phyloP scores from a whole-genome alignment of 495 filamentous ascomycete genomes.

The Hypoxylon lenormandii region DNA sequence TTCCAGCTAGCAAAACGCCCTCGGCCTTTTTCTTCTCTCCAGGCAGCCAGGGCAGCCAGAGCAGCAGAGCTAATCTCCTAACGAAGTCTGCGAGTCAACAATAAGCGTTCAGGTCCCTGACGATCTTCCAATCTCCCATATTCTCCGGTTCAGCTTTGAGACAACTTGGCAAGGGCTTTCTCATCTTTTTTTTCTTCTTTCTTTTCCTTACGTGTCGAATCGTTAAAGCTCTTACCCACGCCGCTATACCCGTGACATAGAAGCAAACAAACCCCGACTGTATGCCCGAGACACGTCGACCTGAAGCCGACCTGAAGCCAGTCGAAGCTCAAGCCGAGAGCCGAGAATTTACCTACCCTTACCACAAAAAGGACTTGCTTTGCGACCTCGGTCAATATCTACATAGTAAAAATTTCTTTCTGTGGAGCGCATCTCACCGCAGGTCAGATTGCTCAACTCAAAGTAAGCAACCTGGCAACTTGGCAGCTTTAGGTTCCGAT shows the following conservation, averaged over 20 bases:
- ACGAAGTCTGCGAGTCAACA: not conserved
- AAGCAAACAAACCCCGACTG: too few species aligned
- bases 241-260: too few species aligned
- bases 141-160: not conserved
- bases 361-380: too few species aligned
- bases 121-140: not conserved
- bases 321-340: too few species aligned
- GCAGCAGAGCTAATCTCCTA: not conserved
- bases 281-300: too few species aligned
- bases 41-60: not conserved
- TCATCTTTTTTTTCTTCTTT: not conserved
- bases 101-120: not conserved
- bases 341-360: too few species aligned
- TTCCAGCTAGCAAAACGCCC: not conserved
- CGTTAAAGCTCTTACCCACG: too few species aligned
- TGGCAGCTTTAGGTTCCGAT: not conserved
- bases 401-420: not conserved
- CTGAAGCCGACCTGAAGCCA: too few species aligned
- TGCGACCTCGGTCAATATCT: too few species aligned
- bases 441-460: constrained; percentile 3
- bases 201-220: not conserved
- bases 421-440: constrained; percentile 1
- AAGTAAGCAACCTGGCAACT: not conserved
- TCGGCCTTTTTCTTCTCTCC: too few species aligned
- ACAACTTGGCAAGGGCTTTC: not conserved